phyloP scores from a whole-genome alignment of 495 filamentous ascomycete genomes.

The Penicillium dipodomyicola region DNA sequence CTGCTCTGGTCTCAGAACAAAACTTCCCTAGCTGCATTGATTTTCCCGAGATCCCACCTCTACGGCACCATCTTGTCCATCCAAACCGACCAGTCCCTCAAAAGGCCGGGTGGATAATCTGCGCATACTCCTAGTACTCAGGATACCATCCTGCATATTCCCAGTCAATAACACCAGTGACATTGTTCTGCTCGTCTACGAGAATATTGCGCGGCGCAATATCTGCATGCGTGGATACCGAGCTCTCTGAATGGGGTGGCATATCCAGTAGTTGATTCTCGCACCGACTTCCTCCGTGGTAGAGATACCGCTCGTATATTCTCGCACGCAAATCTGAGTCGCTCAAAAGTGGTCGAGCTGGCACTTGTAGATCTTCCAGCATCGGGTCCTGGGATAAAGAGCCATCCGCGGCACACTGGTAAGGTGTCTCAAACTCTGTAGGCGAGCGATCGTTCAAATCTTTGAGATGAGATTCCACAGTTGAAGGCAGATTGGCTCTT shows the following conservation, averaged over 20 bases:
- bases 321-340: conserved; percentile 34
- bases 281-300: conserved; percentile 29
- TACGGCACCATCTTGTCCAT: conserved; percentile 41
- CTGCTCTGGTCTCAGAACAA: conserved; percentile 30
- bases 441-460: conserved; percentile 28
- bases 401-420: conserved; percentile 38
- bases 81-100: conserved; percentile 37
- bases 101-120: conserved; percentile 37
- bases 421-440: conserved; percentile 24
- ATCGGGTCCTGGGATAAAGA: conserved; percentile 31
- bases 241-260: conserved; percentile 31
- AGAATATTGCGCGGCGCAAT: conserved; percentile 38
- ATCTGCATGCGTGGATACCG: conserved; percentile 32
- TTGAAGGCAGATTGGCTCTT: conserved; percentile 34
- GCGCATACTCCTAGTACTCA: conserved; percentile 52
- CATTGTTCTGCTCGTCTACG: conserved; percentile 32
- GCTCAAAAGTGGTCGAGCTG: conserved; percentile 25
- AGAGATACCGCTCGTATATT: conserved; percentile 40
- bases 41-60: conserved; percentile 41
- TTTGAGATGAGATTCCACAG: conserved; percentile 33
- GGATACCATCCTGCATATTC: conserved; percentile 50
- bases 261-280: conserved; percentile 31
- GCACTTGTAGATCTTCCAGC: conserved; percentile 32
- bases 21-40: conserved; percentile 39
- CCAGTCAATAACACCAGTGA: conserved; percentile 48